Evolutionary conservation across 2,329 filamentous ascomycete species (phyloP).

Genomic region (Neofusicoccum sp.): DNA sequence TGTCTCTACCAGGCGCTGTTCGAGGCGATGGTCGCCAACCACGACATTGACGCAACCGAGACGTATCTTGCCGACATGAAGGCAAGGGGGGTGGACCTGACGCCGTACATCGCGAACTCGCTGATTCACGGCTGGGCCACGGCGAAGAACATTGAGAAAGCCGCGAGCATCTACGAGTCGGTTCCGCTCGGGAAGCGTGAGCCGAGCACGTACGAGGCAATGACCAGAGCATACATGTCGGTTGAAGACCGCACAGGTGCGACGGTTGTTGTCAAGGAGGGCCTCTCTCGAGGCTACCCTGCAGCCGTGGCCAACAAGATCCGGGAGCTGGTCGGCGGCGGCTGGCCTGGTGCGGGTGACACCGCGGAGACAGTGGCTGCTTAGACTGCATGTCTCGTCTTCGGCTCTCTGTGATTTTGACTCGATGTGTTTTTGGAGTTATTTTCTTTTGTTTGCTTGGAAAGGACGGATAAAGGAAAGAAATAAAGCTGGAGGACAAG

Average conservation of each 20-base stretch:
- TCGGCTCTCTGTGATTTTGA: background rate
- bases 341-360: conserved; percentile 27
- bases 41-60: conserved; percentile 73
- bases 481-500: background rate
- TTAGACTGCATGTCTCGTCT: background rate
- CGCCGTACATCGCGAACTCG: conserved; percentile 97
- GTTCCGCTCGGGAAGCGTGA: conserved; percentile 80
- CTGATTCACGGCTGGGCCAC: conserved; percentile 96
- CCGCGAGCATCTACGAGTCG: conserved; percentile 76
- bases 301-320: conserved; percentile 92
- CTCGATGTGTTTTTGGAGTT: background rate
- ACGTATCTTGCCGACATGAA: conserved; percentile 76
- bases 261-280: conserved; percentile 81
- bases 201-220: conserved; percentile 97
- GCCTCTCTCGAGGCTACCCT: conserved; percentile 87
- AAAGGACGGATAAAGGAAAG: background rate
- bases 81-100: conserved; percentile 74
- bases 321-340: conserved; percentile 71
- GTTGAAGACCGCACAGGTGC: conserved; percentile 79
- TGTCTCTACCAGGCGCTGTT: conserved; percentile 97
- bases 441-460: background rate
- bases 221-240: conserved; percentile 90
- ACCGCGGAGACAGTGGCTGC: background rate
- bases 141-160: conserved; percentile 77
- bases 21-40: conserved; percentile 95